Conservation (phyloP, 768 basidiomycete species). For the Kwoniella dendrophila region DNA sequence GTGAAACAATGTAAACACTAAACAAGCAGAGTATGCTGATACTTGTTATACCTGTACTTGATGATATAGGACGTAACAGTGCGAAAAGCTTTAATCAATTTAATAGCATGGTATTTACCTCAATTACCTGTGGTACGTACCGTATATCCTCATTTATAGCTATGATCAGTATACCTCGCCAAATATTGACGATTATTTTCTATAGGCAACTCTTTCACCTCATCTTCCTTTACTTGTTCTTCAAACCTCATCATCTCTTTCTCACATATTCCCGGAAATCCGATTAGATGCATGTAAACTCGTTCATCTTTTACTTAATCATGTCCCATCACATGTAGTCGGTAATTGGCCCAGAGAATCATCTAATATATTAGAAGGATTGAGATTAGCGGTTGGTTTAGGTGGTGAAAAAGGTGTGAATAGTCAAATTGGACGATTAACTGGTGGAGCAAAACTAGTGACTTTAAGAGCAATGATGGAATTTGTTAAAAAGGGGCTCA, state of each 20-base stretch:
- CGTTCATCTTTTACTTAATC: conserved; percentile 71
- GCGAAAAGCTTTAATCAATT: conserved; percentile 69
- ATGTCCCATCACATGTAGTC: conserved; percentile 69
- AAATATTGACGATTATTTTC: neutral
- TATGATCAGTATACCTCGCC: neutral
- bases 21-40: neutral
- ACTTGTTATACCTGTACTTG: neutral
- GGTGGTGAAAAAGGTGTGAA: conserved; percentile 47
- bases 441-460: conserved; percentile 40
- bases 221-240: conserved; percentile 76
- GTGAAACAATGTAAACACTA: neutral
- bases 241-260: conserved; percentile 86
- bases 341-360: conserved; percentile 65
- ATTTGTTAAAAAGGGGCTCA: conserved; percentile 37
- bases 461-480: conserved; percentile 42
- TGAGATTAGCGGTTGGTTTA: conserved; percentile 50
- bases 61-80: conserved; percentile 71
- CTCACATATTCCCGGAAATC: conserved; percentile 93
- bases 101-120: conserved; percentile 74
- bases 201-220: conserved; percentile 70
- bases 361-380: conserved; percentile 49
- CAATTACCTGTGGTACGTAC: conserved; percentile 63
- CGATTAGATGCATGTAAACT: conserved; percentile 84
- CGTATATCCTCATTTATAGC: conserved; percentile 6
- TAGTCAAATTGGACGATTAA: conserved; percentile 36